Evolutionary conservation across 257 asterid species (phyloP).

Genomic region (Solanum arcanum): DNA sequence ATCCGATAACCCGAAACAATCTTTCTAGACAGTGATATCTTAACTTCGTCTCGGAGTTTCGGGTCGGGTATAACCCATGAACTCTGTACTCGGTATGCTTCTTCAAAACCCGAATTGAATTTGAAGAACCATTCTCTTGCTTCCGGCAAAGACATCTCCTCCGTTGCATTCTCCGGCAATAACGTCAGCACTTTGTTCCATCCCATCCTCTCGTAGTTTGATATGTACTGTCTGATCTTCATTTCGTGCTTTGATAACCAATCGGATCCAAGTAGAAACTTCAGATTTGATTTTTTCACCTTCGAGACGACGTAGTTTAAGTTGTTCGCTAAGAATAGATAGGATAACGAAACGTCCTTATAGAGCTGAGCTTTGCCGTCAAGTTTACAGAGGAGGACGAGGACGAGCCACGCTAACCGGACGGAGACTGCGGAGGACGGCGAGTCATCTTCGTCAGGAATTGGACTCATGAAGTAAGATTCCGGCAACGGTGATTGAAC

Average conservation of each 20-base stretch:
- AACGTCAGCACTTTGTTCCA: constrained; percentile 39
- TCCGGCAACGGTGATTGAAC: constrained; percentile 45
- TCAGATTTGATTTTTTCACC: constrained; percentile 46
- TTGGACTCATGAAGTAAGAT: constrained; percentile 43
- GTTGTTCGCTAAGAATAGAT: constrained; percentile 70
- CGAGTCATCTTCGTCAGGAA: constrained; percentile 8
- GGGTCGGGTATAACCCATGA: constrained; percentile 67
- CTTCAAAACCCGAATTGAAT: constrained; percentile 40
- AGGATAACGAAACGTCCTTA: constrained; percentile 58
- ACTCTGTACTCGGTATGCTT: constrained; percentile 25
- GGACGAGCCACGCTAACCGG: constrained; percentile 66
- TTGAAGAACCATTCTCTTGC: constrained; percentile 21
- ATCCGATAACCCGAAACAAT: constrained; percentile 32
- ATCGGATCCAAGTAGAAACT: constrained; percentile 49
- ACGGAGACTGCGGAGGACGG: constrained; percentile 28
- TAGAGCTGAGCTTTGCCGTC: constrained; percentile 61
- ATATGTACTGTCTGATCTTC: constrained; percentile 39
- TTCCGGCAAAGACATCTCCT: constrained; percentile 17
- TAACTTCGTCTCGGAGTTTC: constrained; percentile 32
- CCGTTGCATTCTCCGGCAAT: constrained; percentile 34
- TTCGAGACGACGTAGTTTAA: constrained; percentile 67
- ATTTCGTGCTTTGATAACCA: constrained; percentile 45
- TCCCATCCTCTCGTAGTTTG: constrained; percentile 42
- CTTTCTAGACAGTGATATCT: constrained; percentile 23
- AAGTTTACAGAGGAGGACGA: constrained; percentile 73